These are phyloP conservation scores for Malassezia dermatis DNA, from an alignment of 1,284 basidiomycete species.

Conservation along the genomic window DNA sequence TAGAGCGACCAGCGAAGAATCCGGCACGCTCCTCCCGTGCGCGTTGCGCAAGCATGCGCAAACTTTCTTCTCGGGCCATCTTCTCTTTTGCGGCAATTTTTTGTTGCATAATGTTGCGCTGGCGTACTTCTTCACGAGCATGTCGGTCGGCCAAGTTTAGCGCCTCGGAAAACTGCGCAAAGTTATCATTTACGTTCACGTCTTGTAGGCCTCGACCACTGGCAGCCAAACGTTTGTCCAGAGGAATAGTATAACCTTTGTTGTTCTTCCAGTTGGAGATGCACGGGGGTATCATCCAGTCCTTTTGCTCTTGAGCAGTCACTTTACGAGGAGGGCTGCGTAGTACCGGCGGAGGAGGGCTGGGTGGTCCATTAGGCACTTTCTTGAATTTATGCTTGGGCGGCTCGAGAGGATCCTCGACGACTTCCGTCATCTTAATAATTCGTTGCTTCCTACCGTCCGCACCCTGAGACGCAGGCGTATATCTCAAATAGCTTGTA, in stretches of 20 bases:
- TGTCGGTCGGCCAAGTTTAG: constrained; percentile 93
- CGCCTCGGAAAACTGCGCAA: constrained; percentile 96
- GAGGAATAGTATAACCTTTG: constrained; percentile 97
- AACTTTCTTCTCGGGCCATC: constrained; percentile 86
- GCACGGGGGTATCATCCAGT: constrained; percentile 99
- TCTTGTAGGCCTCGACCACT: constrained; percentile 95
- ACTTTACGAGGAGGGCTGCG: constrained; percentile 90
- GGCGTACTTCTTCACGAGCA: constrained; percentile 92
- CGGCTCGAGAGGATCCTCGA: constrained; percentile 89
- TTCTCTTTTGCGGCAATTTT: constrained; percentile 97
- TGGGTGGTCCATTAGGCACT: constrained; percentile 86
- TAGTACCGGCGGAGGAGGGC: constrained; percentile 91
- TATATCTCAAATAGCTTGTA: constrained; percentile 74
- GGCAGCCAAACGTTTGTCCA: constrained; percentile 94
- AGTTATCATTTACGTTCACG: constrained; percentile 97
- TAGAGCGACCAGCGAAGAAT: constrained; percentile 48
- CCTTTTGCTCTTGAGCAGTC: constrained; percentile 92
- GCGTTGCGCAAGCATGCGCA: constrained; percentile 82
- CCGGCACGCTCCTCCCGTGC: constrained; percentile 88
- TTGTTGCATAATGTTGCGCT: constrained; percentile 93
- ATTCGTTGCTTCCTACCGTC: constrained; percentile 77
- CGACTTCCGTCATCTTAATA: constrained; percentile 76
- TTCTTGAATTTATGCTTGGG: constrained; percentile 97
- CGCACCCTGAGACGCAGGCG: constrained; percentile 66
- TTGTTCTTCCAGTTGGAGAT: constrained; percentile 99